These are phyloP conservation scores for Septoria linicola DNA, from an alignment of 2,329 filamentous ascomycete genomes.

Conservation along the genomic window DNA sequence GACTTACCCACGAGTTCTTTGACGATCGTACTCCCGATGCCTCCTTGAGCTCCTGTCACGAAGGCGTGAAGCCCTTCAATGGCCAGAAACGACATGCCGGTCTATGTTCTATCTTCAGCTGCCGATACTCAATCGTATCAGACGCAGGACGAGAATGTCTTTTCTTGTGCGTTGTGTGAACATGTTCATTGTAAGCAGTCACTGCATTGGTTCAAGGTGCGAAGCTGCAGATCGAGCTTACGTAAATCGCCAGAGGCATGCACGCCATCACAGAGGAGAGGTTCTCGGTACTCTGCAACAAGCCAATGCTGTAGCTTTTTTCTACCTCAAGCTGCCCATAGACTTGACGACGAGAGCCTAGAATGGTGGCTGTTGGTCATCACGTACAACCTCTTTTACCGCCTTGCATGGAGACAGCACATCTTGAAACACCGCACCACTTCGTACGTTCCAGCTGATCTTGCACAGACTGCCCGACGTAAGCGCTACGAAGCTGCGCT, in stretches of 20 bases:
- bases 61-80: conserved; percentile 54
- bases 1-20: conserved; percentile 53
- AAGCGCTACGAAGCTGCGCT: no score
- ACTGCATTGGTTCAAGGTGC: conserved; percentile 2
- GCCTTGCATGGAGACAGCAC: conserved; percentile 4
- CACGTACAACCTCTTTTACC: not conserved
- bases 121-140: not conserved
- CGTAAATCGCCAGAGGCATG: not conserved
- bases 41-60: conserved; percentile 54
- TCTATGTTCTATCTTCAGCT: not conserved
- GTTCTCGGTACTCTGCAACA: no score
- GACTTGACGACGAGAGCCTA: no score
- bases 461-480: no score
- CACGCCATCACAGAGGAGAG: no score
- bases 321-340: no score
- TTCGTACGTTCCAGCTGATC: no score
- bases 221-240: not conserved
- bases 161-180: not conserved
- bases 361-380: not conserved
- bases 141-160: not conserved
- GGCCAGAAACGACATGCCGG: conserved; percentile 47
- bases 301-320: no score
- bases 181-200: not conserved
- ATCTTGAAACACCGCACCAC: conserved; percentile 1
- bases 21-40: conserved; percentile 53